Evolutionary conservation across 345 rosid genomes (phyloP).

Genomic region (Ailanthus altissimus): DNA sequence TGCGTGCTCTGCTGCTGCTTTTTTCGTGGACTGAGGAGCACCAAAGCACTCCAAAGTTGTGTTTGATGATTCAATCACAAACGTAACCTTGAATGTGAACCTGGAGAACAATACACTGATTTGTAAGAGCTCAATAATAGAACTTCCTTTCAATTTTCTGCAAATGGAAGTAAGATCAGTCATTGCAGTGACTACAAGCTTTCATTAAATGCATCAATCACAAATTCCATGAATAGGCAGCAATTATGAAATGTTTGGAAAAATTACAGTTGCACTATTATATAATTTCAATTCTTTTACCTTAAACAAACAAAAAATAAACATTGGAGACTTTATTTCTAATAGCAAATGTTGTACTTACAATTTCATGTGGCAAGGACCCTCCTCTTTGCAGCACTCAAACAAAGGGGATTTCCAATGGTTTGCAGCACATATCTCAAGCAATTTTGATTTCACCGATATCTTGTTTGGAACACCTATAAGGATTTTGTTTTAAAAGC

Average conservation of each 20-base stretch:
- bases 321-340: not conserved
- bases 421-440: slow-evolving; percentile 43
- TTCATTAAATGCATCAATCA: not conserved
- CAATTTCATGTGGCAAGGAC: slow-evolving; percentile 46
- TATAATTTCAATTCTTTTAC: not conserved
- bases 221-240: not conserved
- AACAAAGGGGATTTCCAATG: slow-evolving; percentile 55
- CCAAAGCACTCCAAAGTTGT: slow-evolving; percentile 51
- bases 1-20: slow-evolving; percentile 61
- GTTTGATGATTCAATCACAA: slow-evolving; percentile 30
- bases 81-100: slow-evolving; percentile 42
- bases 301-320: not conserved
- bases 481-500: not conserved
- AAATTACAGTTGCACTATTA: not conserved
- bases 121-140: not conserved
- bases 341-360: slow-evolving; percentile 26
- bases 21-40: slow-evolving; percentile 44
- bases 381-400: slow-evolving; percentile 53
- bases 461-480: slow-evolving; percentile 28
- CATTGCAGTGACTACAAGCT: not conserved
- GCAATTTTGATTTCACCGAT: slow-evolving; percentile 46
- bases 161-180: not conserved
- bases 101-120: slow-evolving; percentile 26
- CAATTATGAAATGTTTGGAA: not conserved
- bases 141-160: not conserved